Evolutionary conservation across 139 green algal genomes (phyloP), one percentile per base, ranked within the genome.

Genomic region (Micractinium conductrix): DNA sequence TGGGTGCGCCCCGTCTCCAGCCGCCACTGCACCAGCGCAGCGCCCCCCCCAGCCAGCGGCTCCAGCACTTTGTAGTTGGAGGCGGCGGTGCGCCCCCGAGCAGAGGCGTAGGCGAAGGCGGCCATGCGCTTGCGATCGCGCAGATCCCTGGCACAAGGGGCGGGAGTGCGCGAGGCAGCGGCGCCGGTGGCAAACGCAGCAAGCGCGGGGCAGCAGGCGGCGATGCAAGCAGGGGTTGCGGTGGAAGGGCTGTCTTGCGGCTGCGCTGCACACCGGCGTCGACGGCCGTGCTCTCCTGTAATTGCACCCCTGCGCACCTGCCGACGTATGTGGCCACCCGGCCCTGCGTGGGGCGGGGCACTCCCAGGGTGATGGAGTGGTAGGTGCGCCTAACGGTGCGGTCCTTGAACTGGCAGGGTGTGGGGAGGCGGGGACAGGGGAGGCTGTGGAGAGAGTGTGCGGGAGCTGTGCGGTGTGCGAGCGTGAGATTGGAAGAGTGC

Each of bases 1-100:
- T 99, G 97, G 10, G 97, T 99, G 42, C 97, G 89, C 44, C 97
- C 97, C 2, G 96, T 99, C 38, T 98, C 92, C 14, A 99, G 90
- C 74, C 89, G 92, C 97, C 97, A 99, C 78, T 94, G 76, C 71
- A 98, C 93, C 38, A 99, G 72, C 10, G 94, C 91, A 12, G 94
- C 94, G 3, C 50, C 90, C 0, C 95, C 95, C 26, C 84, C 93
- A 16, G 89, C 94, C 55, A 98, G 74, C 62, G 69, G 40, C 75
- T 95, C 83, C 45, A 95, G 50, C 44, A 98, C 89, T 42, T 42
- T n/a, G 87, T 96, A 99, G 73, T 92, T 96, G 90, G 92, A 96
- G 45, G 83, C 84, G 3, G 95, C 94, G 0, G 78, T 87, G 5
- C 94, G 88, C 12, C 94, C 95, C 68, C 88, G 40, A 30, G 63